phyloP scores from a whole-genome alignment of 352 stramenopile species.

The Phytopythium litorale region DNA sequence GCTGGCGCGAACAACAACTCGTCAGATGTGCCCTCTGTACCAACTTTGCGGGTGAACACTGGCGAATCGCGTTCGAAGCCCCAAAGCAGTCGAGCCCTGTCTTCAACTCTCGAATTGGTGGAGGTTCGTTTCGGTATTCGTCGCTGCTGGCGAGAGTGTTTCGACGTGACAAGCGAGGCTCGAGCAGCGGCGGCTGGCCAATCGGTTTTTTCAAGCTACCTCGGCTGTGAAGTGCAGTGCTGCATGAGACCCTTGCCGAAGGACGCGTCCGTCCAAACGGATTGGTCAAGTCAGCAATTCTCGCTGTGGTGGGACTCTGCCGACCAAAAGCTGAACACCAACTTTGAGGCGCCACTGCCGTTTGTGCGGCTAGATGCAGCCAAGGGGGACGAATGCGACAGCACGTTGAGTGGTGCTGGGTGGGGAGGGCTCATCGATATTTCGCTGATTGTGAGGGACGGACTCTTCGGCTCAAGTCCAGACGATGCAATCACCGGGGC shows the following conservation, averaged over 20 bases:
- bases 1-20: neutral
- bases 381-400: constrained; percentile 9
- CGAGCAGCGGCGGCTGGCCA: neutral
- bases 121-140: constrained; percentile 27
- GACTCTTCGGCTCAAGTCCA: neutral
- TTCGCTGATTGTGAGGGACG: neutral
- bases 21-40: neutral
- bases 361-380: constrained; percentile 6
- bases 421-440: neutral
- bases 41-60: neutral
- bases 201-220: constrained; percentile 1
- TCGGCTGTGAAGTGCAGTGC: constrained; percentile 46
- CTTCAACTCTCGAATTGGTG: neutral
- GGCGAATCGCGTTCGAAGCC: neutral
- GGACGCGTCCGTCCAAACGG: neutral
- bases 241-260: constrained; percentile 17
- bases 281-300: constrained; percentile 20
- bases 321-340: constrained; percentile 35
- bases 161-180: neutral
- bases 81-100: neutral
- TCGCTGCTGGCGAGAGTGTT: constrained; percentile 17
- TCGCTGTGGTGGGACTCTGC: constrained; percentile 53
- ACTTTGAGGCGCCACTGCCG: constrained; percentile 24
- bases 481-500: neutral
- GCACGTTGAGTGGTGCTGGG: constrained; percentile 17